Percentiles rank a stretch among this genome's conserved stretches.
These are phyloP conservation scores for Castanea crenata DNA, from an alignment of 306 rosid species.

Conservation along the genomic window DNA sequence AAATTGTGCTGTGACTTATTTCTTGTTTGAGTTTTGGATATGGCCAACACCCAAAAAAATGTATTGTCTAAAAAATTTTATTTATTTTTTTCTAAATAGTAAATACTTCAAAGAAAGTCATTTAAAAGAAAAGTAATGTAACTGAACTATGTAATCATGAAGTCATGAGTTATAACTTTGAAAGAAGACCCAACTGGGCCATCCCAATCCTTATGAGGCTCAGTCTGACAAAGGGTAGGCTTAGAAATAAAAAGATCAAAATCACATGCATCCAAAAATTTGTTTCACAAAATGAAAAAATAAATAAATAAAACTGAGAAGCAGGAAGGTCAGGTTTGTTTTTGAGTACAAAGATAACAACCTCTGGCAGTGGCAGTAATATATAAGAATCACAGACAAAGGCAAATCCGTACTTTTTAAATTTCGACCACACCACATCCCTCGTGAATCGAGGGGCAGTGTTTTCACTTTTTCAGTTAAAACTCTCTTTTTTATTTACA, in stretches of 20 bases:
- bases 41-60: no score
- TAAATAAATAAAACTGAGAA: not conserved
- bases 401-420: conserved; percentile 45
- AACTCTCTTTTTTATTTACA: not conserved
- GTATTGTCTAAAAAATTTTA: no score
- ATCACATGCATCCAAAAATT: conserved; percentile 44
- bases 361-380: conserved; percentile 59
- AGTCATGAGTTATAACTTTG: not conserved
- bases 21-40: no score
- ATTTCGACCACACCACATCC: conserved; percentile 30
- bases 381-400: conserved; percentile 48
- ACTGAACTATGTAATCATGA: conserved; percentile 10
- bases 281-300: not conserved
- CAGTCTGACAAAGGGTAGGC: conserved; percentile 20
- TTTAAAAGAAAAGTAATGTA: not conserved
- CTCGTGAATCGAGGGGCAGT: conserved; percentile 70
- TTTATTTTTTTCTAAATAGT: no score
- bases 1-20: no score
- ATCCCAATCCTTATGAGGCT: not conserved
- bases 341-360: conserved; percentile 77
- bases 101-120: not conserved
- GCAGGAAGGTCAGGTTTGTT: conserved; percentile 45
- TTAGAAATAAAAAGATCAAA: conserved; percentile 17
- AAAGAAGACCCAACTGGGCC: not conserved
- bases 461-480: conserved; percentile 53